A percentile compares a stretch with the other conserved stretches of the same genome.
phyloP scores from a whole-genome alignment of 2,329 filamentous ascomycete species.

The Teratosphaeria pseudoeucalypti region DNA sequence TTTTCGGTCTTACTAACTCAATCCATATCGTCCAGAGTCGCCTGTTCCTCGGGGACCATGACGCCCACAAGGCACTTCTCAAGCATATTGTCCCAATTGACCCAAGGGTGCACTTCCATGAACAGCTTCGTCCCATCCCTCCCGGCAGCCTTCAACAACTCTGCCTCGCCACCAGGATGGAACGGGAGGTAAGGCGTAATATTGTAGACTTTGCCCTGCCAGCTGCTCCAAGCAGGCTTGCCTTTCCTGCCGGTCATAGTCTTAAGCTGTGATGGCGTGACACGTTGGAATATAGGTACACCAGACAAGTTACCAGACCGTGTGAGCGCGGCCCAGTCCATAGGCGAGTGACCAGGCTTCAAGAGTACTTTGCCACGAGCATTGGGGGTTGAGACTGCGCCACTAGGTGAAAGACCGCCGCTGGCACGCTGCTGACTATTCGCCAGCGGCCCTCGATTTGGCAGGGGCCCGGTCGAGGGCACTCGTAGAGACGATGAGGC shows the following conservation, averaged over 20 bases:
- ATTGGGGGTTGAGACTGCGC: constrained; percentile 30
- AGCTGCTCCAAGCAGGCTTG: constrained; percentile 75
- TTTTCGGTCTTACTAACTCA: constrained; percentile 25
- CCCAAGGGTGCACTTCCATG: constrained; percentile 56
- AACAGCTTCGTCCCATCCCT: constrained; percentile 59
- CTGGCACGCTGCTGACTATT: constrained; percentile 31
- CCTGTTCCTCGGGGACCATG: constrained; percentile 43
- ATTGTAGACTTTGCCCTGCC: constrained; percentile 89
- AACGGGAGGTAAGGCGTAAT: constrained; percentile 81
- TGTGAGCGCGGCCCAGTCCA: constrained; percentile 88
- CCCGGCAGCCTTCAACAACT: constrained; percentile 66
- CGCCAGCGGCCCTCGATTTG: constrained; percentile 33
- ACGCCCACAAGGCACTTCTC: constrained; percentile 52
- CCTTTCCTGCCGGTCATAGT: constrained; percentile 72
- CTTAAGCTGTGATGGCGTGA: constrained; percentile 73
- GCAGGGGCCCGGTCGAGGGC: constrained; percentile 38
- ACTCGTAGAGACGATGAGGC: constrained; percentile 31
- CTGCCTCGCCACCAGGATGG: constrained; percentile 76
- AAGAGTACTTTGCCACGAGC: constrained; percentile 60
- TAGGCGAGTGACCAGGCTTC: constrained; percentile 81
- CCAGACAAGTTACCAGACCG: constrained; percentile 32
- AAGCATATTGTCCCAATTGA: constrained; percentile 59
- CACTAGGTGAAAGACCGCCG: constrained; percentile 20
- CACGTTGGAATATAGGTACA: constrained; percentile 50
- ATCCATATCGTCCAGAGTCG: constrained; percentile 49